These are phyloP conservation scores for Dentipellis sp. DNA, from an alignment of 768 basidiomycete genomes.

Conservation along the genomic window DNA sequence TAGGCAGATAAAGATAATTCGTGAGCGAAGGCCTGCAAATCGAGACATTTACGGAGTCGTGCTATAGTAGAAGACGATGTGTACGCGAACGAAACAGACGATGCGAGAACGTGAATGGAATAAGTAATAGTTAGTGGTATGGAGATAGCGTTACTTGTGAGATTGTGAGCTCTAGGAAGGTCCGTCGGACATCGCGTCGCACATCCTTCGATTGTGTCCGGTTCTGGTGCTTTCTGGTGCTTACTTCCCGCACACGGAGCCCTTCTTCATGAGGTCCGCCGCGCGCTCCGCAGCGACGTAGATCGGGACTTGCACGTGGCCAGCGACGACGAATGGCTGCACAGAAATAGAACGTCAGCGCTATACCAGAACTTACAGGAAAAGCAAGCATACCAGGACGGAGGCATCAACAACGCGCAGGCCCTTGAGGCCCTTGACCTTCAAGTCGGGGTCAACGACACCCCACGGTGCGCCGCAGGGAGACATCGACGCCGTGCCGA, in stretches of 20 bases:
- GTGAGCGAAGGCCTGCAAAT: too few species aligned
- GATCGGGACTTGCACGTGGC: not conserved
- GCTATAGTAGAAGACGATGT: too few species aligned
- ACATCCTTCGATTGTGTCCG: too few species aligned
- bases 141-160: too few species aligned
- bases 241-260: not conserved
- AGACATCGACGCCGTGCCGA: slow-evolving; percentile 4
- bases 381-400: slow-evolving; percentile 2
- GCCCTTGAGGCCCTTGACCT: slow-evolving; percentile 7
- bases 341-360: not conserved
- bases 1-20: too few species aligned
- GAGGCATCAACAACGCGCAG: slow-evolving; percentile 9
- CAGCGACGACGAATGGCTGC: not conserved
- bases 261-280: not conserved
- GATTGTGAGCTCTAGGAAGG: too few species aligned
- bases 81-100: too few species aligned
- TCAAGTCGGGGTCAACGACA: slow-evolving; percentile 10
- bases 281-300: not conserved
- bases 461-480: not conserved
- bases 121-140: too few species aligned
- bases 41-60: too few species aligned
- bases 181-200: too few species aligned
- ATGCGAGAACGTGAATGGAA: too few species aligned
- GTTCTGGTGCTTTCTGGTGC: too few species aligned
- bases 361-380: not conserved